Percentiles rank a stretch among this genome's conserved stretches.
These are phyloP conservation scores for Yamadazyma sp. DNA, from an alignment of 805 yeast species.

Conservation along the genomic window DNA sequence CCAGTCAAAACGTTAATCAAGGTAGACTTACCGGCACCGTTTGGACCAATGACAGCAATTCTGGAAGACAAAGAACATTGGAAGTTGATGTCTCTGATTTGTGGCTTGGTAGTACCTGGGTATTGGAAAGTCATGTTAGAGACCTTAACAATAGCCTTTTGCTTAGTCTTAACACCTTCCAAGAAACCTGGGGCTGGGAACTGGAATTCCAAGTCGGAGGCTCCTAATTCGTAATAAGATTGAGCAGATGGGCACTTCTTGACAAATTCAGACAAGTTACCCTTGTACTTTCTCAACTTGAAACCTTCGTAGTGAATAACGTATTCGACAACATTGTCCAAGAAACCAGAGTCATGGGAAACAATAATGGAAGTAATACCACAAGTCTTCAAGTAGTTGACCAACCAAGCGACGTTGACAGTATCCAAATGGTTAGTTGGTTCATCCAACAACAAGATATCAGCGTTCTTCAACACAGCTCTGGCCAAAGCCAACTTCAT, in stretches of 20 bases:
- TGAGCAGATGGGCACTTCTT: constrained; percentile 98
- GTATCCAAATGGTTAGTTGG: constrained; percentile 99
- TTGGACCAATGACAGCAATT: constrained; percentile 99
- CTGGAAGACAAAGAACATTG: constrained; percentile 99
- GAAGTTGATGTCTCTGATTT: constrained; percentile 87
- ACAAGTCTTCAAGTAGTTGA: constrained; percentile 97
- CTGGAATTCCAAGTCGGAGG: constrained; percentile 92
- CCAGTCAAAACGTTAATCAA: constrained; percentile 98
- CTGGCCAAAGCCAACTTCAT: constrained; percentile 99
- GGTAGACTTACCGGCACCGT: constrained; percentile 99
- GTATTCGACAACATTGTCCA: constrained; percentile 96
- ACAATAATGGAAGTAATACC: constrained; percentile 98
- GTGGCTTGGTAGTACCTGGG: constrained; percentile 98
- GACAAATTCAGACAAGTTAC: constrained; percentile 98
- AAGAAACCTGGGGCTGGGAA: constrained; percentile 99
- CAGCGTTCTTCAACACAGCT: constrained; percentile 98
- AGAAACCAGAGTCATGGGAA: constrained; percentile 99
- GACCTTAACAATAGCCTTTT: constrained; percentile 99
- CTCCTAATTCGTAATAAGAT: constrained; percentile 98
- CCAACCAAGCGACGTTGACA: constrained; percentile 99
- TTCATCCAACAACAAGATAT: constrained; percentile 96
- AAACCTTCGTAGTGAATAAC: constrained; percentile 99
- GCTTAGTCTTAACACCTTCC: constrained; percentile 99
- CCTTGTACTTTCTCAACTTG: constrained; percentile 99
- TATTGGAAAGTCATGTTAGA: constrained; percentile 98